Evolutionary conservation across 257 asterid genomes (phyloP), one percentile per base, ranked within the genome.

Genomic region (Jacaranda mimosifolia): DNA sequence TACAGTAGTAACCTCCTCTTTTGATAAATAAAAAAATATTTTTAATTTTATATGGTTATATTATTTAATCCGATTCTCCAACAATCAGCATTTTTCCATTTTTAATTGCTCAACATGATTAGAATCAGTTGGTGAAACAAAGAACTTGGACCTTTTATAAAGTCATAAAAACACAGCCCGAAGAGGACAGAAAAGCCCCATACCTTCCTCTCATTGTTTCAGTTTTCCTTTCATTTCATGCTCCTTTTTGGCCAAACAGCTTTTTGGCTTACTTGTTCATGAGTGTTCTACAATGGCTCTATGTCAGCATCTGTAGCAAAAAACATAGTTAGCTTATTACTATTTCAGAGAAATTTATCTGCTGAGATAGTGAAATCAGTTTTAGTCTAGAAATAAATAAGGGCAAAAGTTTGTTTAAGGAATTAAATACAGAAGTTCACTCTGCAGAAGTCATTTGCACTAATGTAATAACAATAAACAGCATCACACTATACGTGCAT

Each of bases 121-220:
- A 81, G 75, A 76, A 79, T 69, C 82, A 79, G 82, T 77, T 83
- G 86, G 78, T 76, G 84, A 80, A 84, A 64, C 91, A 70, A 80
- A 75, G 89, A 87, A 84, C 81, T 84, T 82, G 81, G 91, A 76
- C 87, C 78, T 65, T 80, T 72, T 49, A 81, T 84, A 86, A 78
- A 67, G 83, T 77, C 77, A 80, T 78, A 57, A 62, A 83, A 68
- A 68, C 57, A 72, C 79, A 76, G 87, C 63, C 78, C 76, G 78
- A 63, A 78, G 62, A 78, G 78, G 88, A 87, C 85, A 81, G 82
- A 85, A 73, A 48, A 64, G 83, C 84, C 79, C 91, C 91, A 87
- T 85, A 83, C 89, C 91, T 85, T 81, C 70, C 83, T 70, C 78
- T 74, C 73, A 77, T 81, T 79, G 83, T 75, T 77, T 85, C 81